A percentile compares a stretch with the other conserved stretches of the same genome.
These are phyloP conservation scores for Bonia amplexicaulis DNA, from an alignment of 176 grass and related monocot species.

Conservation along the genomic window DNA sequence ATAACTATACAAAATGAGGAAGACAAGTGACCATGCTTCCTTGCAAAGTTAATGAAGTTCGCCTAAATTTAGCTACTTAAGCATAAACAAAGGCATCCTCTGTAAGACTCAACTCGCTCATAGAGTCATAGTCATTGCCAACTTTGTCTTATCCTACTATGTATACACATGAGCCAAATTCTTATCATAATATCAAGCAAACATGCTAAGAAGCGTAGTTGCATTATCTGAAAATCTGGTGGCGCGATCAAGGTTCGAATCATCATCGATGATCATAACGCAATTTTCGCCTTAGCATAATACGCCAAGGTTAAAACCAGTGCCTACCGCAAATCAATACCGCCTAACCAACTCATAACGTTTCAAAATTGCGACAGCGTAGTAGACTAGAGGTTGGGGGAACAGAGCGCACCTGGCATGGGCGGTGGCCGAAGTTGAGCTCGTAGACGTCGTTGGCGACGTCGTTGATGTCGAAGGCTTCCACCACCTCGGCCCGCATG, in stretches of 20 bases:
- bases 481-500: conserved; percentile 58
- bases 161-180: background rate
- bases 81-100: background rate
- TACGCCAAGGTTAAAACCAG: background rate
- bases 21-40: background rate
- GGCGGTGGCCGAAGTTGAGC: conserved; percentile 81
- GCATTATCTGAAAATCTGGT: background rate
- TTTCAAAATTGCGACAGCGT: background rate
- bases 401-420: conserved; percentile 56
- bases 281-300: background rate
- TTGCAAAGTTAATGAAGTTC: background rate
- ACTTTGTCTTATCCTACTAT: background rate
- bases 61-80: background rate
- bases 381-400: background rate
- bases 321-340: background rate
- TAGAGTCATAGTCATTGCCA: background rate
- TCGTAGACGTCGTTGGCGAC: conserved; percentile 87
- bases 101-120: background rate
- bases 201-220: background rate
- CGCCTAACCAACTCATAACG: background rate
- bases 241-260: background rate
- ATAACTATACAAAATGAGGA: background rate
- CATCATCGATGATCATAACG: background rate
- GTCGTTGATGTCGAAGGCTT: conserved; percentile 96
- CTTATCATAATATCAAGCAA: background rate